Base-by-base conservation (phyloP, 257 asterid species). In the Eustoma russellianum region DNA sequence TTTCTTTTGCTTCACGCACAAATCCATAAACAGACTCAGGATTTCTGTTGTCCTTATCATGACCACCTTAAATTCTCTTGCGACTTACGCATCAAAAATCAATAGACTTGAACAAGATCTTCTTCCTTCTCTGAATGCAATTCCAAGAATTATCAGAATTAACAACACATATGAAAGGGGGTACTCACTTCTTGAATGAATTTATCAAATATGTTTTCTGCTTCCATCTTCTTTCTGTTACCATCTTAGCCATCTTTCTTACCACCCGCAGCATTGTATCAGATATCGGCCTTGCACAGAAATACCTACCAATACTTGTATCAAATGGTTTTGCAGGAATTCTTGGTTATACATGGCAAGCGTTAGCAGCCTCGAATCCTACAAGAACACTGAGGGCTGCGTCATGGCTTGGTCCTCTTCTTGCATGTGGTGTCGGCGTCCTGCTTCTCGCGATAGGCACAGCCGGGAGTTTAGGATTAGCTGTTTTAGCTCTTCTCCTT, bases 331-430 rank as follows among this genome's bases (percentile, higher is more conserved):
- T 69, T 9, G 77, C 81, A 3, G 85, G 78, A 53, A 61, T 77
- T 56, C 9, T 66, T 16, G 81, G 76, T 19, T 66, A 74, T 49
- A 12, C 69, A 17, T 77, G 77, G 77, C 93, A 79, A 52, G 70
- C 71, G 33, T 54, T 70, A 13, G 19, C 73, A 41, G 43, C 52
- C 57, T 41, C 24, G 51, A 58, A 33, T 30, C 83, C 85, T 16
- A 63, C 79, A 40, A 77, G 64, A 62, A 62, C 77, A 33, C 56
- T 83, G 12, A 56, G 50, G 52, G 62, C 72, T 11, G 66, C 83
- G 15, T 79, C 79, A 66, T 83, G 83, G 83, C 56, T 78, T 3
- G 69, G 85, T 71, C 93, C 85, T 33, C 70, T 83, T 16, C 72
- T 83, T 5, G 77, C 74, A 6, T 75, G 77, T 17, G 77, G 68